Evolutionary conservation across 129 eudicot genomes (phyloP).

Genomic region (Sambucus nigra): DNA sequence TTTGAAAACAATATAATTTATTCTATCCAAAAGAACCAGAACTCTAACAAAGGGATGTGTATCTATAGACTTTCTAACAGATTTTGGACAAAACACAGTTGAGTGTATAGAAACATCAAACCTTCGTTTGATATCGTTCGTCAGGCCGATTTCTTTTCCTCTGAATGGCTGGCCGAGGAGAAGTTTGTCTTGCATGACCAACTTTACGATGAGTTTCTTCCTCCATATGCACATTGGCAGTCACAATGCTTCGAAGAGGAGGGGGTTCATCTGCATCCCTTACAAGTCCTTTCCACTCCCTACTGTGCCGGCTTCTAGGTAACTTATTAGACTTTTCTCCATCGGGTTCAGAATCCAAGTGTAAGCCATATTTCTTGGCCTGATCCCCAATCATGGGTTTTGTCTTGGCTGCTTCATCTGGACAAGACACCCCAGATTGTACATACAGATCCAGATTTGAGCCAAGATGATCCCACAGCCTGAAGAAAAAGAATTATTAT

Average conservation of each 20-base stretch:
- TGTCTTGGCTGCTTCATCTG: slow-evolving; percentile 35
- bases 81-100: no score
- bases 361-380: slow-evolving; percentile 18
- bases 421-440: slow-evolving; percentile 29
- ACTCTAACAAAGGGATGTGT: no score
- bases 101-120: slow-evolving; percentile 17
- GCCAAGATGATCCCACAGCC: slow-evolving; percentile 88
- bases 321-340: slow-evolving; percentile 20
- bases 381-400: slow-evolving; percentile 29
- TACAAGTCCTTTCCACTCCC: slow-evolving; percentile 49
- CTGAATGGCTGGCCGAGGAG: slow-evolving; percentile 35
- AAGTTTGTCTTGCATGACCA: slow-evolving; percentile 28
- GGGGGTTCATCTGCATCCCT: slow-evolving; percentile 51
- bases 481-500: slow-evolving; percentile 17
- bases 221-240: slow-evolving; percentile 21
- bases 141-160: slow-evolving; percentile 61
- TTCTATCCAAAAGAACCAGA: no score
- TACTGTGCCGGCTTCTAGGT: slow-evolving; percentile 32
- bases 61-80: no score
- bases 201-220: slow-evolving; percentile 18
- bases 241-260: slow-evolving; percentile 42
- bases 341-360: slow-evolving; percentile 33
- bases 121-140: slow-evolving; percentile 46
- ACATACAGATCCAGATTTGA: slow-evolving; percentile 62
- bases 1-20: no score